Percentiles rank a stretch among this genome's conserved stretches.
Evolutionary conservation across 768 basidiomycete genomes (phyloP).

Genomic region (Melanogaster broomeanus): DNA sequence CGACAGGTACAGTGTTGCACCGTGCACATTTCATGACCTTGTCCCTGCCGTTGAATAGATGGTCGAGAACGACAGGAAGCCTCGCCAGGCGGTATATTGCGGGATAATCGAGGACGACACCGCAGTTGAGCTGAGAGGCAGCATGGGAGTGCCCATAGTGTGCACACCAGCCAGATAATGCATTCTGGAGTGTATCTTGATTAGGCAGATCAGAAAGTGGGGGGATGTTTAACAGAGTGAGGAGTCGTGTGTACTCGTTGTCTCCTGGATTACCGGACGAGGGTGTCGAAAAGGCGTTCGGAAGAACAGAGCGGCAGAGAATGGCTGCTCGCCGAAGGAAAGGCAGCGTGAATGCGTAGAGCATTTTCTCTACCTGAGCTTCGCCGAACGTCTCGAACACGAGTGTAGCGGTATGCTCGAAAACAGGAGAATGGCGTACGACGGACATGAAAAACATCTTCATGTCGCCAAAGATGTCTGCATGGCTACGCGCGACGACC

Average conservation of each 20-base stretch:
- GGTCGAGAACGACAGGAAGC: slow-evolving; percentile 81
- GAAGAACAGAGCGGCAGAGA: slow-evolving; percentile 74
- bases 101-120: slow-evolving; percentile 81
- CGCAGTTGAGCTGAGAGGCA: slow-evolving; percentile 76
- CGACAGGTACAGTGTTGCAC: slow-evolving; percentile 78
- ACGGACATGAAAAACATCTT: slow-evolving; percentile 91
- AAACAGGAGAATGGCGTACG: slow-evolving; percentile 83
- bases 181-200: slow-evolving; percentile 86
- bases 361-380: slow-evolving; percentile 78
- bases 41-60: slow-evolving; percentile 74
- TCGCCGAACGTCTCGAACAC: slow-evolving; percentile 83
- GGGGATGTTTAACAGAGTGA: slow-evolving; percentile 77
- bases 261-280: slow-evolving; percentile 39
- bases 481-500: slow-evolving; percentile 50
- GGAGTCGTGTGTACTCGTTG: slow-evolving; percentile 79
- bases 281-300: slow-evolving; percentile 57
- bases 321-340: slow-evolving; percentile 90
- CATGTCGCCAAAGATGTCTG: slow-evolving; percentile 80
- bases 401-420: slow-evolving; percentile 81
- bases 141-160: slow-evolving; percentile 85
- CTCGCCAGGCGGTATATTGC: slow-evolving; percentile 79
- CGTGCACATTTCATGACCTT: slow-evolving; percentile 71
- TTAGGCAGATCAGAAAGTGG: slow-evolving; percentile 75
- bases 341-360: slow-evolving; percentile 88
- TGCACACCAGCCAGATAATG: slow-evolving; percentile 87